Evolutionary conservation across 176 grass and related monocot species (phyloP), one percentile per base, ranked within the genome.

Genomic region (Dactylis glomerata): DNA sequence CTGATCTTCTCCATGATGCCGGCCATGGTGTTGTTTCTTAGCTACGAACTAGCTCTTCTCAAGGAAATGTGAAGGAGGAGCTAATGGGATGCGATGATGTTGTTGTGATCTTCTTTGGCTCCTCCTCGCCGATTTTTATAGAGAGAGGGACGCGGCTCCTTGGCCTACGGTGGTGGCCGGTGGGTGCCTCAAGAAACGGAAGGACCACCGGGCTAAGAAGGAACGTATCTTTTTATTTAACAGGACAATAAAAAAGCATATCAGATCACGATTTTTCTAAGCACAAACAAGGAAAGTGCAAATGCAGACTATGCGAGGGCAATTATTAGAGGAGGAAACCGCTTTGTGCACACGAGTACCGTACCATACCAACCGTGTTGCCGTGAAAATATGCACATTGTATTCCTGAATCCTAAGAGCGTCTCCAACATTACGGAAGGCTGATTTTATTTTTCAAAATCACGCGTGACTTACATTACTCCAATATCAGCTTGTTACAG

Each of bases 1-100:
- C 91, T 89, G 50, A 95, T 93, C 86, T 97, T 97, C 41, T 95
- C 80, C 75, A 97, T 97, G 81, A 95, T 97, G 19, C 92, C 91
- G 20, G 95, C 36, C 92, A 97, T 97, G 92, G 58, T 5, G 75
- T 15, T 50, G 52, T 4, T 19, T 20, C 37, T 59, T 46, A 42
- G n/a, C n/a, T n/a, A n/a, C n/a, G n/a, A n/a, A n/a, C 68, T 58
- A 26, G 13, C 41, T 7, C 66, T 70, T 83, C 83, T 83, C 79
- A 19, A 6, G 52, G 3, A 17, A 34, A n/a, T n/a, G n/a, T n/a
- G n/a, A 19, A 36, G 17, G 56, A 58, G 23, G 10, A 26, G 56
- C 26, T 26, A 38, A 30, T 37, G 47, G n/a, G 61, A 80, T 85
- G 65, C 8, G 36, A 70, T 64, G 50, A 11, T 76, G 41, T 28